Conservation (phyloP, 108 stramenopile genomes). For the Pseudonitzschia delicatissima region DNA sequence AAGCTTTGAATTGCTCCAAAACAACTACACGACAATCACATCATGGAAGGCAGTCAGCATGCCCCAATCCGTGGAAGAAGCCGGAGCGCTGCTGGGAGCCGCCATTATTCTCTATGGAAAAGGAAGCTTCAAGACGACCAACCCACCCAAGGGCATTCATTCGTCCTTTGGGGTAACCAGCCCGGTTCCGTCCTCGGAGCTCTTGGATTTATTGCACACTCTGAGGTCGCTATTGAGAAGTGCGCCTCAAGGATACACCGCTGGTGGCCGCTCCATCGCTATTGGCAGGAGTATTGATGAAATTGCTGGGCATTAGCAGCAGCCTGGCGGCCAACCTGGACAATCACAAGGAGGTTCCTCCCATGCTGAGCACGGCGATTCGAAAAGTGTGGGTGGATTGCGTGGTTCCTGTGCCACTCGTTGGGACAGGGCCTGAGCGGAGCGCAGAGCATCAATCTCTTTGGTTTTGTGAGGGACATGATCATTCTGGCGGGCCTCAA, state of each 20-base stretch:
- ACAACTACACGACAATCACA: too few relatives aligned
- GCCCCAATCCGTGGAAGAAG: conserved; percentile 79
- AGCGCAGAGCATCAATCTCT: conserved; percentile 56
- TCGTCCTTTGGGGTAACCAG: conserved; percentile 59
- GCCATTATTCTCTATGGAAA: conserved; percentile 51
- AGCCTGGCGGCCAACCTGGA: conserved; percentile 21
- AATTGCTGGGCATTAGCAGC: conserved; percentile 71
- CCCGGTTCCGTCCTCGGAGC: conserved; percentile 65
- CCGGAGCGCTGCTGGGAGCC: conserved; percentile 75
- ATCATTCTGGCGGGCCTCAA: conserved; percentile 65
- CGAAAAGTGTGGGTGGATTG: conserved; percentile 79
- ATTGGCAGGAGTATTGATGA: conserved; percentile 71
- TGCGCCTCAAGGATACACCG: conserved; percentile 48
- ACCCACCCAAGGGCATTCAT: conserved; percentile 79
- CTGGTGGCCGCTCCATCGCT: conserved; percentile 74
- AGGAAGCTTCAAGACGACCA: conserved; percentile 1
- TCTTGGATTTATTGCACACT: conserved; percentile 59
- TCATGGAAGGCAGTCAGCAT: too few relatives aligned
- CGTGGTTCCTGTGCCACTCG: conserved; percentile 66
- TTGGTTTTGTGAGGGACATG: conserved; percentile 65
- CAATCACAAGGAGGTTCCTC: conserved; percentile 38
- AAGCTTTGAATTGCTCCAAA: too few relatives aligned
- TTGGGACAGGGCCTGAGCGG: conserved; percentile 68
- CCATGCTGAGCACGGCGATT: conserved; percentile 68
- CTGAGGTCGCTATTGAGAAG: conserved; percentile 62